Conservation (phyloP, 2,329 filamentous ascomycete species). For the Fusarium nodosum region DNA sequence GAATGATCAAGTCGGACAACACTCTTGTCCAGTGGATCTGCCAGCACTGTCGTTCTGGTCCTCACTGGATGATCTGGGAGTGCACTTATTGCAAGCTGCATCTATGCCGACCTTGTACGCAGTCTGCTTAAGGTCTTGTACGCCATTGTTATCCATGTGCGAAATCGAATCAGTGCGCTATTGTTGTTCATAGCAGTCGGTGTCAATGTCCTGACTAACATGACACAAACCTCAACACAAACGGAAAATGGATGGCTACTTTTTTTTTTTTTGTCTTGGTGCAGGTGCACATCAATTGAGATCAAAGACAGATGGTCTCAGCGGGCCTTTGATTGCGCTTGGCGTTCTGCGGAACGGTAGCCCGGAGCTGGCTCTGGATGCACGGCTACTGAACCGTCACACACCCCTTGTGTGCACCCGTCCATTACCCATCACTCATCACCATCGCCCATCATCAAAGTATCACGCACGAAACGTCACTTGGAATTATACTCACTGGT, state of each 20-base stretch:
- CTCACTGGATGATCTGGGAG: conserved; percentile 77
- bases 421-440: conserved; percentile 19
- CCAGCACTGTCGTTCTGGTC: conserved; percentile 73
- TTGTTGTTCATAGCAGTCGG: conserved; percentile 32
- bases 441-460: conserved; percentile 4
- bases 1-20: conserved; percentile 75
- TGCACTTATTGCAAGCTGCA: conserved; percentile 78
- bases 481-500: conserved; percentile 30
- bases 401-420: conserved; percentile 41
- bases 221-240: conserved; percentile 38
- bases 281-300: conserved; percentile 34
- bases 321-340: conserved; percentile 40
- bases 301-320: conserved; percentile 37
- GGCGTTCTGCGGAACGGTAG: conserved; percentile 42
- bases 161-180: conserved; percentile 29
- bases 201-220: conserved; percentile 44
- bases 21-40: conserved; percentile 76
- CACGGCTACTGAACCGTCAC: conserved; percentile 37
- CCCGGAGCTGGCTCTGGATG: conserved; percentile 47
- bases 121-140: conserved; percentile 51
- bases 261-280: conserved; percentile 37
- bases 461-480: conserved; percentile 33
- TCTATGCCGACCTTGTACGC: conserved; percentile 71
- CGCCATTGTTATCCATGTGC: conserved; percentile 31
- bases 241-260: conserved; percentile 24